A percentile compares a stretch with the other conserved stretches of the same genome.
phyloP scores from a whole-genome alignment of 331 rosid genomes.

The Rosa hybrid region DNA sequence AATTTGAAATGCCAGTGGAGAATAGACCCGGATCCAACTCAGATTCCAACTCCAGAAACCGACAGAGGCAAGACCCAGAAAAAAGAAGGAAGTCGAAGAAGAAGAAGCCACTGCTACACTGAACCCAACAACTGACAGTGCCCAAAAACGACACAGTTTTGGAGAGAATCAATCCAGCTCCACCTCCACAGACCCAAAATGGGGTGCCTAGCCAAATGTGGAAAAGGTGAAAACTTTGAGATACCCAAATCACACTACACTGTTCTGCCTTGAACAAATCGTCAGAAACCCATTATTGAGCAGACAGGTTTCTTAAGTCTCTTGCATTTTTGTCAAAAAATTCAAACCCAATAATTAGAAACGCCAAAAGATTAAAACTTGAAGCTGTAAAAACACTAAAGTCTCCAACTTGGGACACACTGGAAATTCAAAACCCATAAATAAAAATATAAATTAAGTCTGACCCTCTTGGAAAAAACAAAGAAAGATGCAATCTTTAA shows the following conservation, averaged over 20 bases:
- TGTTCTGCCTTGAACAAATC: constrained; percentile 27
- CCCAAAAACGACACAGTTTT: constrained; percentile 23
- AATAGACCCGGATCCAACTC: constrained; percentile 63
- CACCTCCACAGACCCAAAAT: constrained; percentile 36
- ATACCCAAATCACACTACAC: constrained; percentile 17
- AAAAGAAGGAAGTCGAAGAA: constrained; percentile 12
- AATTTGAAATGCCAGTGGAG: constrained; percentile 27
- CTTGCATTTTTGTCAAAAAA: constrained; percentile 14
- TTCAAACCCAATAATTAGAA: constrained; percentile 39
- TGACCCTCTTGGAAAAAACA: neutral
- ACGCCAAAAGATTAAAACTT: constrained; percentile 38
- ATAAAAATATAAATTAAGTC: neutral
- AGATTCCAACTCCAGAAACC: constrained; percentile 31
- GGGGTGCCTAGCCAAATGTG: constrained; percentile 45
- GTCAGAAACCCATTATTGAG: constrained; percentile 28
- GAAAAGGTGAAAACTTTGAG: constrained; percentile 27
- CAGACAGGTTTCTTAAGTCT: neutral
- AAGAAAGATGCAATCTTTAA: neutral
- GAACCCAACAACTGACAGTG: constrained; percentile 69
- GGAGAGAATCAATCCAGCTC: constrained; percentile 49
- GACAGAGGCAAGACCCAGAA: constrained; percentile 43
- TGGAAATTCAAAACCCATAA: constrained; percentile 3
- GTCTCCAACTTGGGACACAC: neutral
- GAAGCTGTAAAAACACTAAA: constrained; percentile 29
- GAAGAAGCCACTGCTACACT: constrained; percentile 53